A percentile compares a stretch with the other conserved stretches of the same genome.
Evolutionary conservation across 1,284 basidiomycete genomes (phyloP).

Genomic region (Xerocomus nothofagi): DNA sequence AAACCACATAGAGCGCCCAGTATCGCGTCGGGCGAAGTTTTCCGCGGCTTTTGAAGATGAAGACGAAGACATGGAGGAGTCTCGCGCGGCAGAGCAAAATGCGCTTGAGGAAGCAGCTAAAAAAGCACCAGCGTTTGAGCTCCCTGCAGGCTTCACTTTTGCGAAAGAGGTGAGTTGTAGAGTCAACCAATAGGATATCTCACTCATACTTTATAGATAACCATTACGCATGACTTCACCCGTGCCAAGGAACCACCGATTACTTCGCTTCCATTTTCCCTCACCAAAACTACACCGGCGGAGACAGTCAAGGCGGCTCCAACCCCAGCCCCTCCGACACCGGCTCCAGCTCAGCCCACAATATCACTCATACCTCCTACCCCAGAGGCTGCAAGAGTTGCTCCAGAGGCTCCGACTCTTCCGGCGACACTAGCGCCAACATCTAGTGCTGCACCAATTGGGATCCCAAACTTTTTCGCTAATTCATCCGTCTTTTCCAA

Average conservation of each 20-base stretch:
- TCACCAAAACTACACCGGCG: conserved; percentile 39
- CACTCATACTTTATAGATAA: conserved; percentile 26
- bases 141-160: conserved; percentile 67
- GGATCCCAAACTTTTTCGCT: conserved; percentile 54
- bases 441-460: conserved; percentile 11
- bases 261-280: conserved; percentile 62
- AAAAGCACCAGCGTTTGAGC: conserved; percentile 54
- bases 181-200: not conserved
- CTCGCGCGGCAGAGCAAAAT: conserved; percentile 43
- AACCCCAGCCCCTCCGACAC: conserved; percentile 1
- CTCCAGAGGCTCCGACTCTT: conserved; percentile 19
- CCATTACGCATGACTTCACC: conserved; percentile 38
- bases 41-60: conserved; percentile 68
- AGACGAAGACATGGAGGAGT: conserved; percentile 50
- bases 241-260: conserved; percentile 68
- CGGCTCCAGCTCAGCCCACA: conserved; percentile 15
- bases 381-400: conserved; percentile 24
- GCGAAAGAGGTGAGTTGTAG: conserved; percentile 54
- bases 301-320: conserved; percentile 6
- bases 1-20: conserved; percentile 53
- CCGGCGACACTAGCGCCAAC: conserved; percentile 2
- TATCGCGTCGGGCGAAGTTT: conserved; percentile 48
- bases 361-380: conserved; percentile 35
- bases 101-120: conserved; percentile 53
- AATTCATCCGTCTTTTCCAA: conserved; percentile 38